Percentiles rank a stretch among this genome's conserved stretches.
Conservation (phyloP, 768 basidiomycete genomes). For the Sarcomyxa edulis region DNA sequence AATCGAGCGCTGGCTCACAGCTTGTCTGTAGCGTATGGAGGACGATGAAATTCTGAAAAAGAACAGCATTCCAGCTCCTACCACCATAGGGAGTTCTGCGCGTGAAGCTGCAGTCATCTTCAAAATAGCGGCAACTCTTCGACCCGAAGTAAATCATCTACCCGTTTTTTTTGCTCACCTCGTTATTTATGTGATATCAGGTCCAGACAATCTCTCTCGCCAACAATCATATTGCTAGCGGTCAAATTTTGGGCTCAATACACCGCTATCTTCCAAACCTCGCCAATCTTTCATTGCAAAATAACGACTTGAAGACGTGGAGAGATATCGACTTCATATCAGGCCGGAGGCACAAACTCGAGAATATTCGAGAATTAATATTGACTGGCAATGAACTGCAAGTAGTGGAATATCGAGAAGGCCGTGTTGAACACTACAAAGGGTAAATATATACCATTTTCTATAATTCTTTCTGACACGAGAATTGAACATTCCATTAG, state of each 20-base stretch:
- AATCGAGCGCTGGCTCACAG: conserved; percentile 1
- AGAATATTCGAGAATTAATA: conserved; percentile 66
- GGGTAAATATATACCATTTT: conserved; percentile 38
- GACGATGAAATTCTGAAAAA: conserved; percentile 75
- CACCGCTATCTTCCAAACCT: conserved; percentile 73
- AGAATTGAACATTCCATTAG: conserved; percentile 31
- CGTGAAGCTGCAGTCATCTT: conserved; percentile 82
- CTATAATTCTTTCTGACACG: not conserved
- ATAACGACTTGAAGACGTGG: conserved; percentile 65
- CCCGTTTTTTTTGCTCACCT: too few relatives aligned
- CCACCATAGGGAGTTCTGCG: conserved; percentile 52
- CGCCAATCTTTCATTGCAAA: conserved; percentile 74
- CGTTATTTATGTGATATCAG: conserved; percentile 24
- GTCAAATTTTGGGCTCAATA: conserved; percentile 55
- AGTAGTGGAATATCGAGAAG: conserved; percentile 50
- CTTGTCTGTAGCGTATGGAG: conserved; percentile 55
- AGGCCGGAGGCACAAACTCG: conserved; percentile 51
- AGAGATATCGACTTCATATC: conserved; percentile 68
- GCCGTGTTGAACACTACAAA: conserved; percentile 59
- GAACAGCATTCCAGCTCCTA: conserved; percentile 67
- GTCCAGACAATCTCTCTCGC: conserved; percentile 83
- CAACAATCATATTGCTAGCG: conserved; percentile 52
- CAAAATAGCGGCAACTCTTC: conserved; percentile 76
- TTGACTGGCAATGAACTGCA: conserved; percentile 74
- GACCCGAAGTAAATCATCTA: conserved; percentile 65